A percentile compares a stretch with the other conserved stretches of the same genome.
These are phyloP conservation scores for Xanthoconium stramineum DNA, from an alignment of 768 basidiomycete genomes.

Conservation along the genomic window DNA sequence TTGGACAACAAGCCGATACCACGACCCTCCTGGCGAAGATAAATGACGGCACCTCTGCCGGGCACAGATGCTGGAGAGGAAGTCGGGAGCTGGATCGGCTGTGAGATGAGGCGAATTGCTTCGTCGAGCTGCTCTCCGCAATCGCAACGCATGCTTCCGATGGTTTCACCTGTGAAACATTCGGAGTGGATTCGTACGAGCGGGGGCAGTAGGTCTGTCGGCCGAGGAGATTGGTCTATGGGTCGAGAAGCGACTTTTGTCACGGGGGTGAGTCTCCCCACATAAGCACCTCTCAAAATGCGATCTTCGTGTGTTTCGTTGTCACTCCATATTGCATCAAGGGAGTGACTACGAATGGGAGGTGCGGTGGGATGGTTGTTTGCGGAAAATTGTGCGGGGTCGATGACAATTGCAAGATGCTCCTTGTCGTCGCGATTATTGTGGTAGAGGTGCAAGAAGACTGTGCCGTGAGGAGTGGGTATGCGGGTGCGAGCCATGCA, in stretches of 20 bases:
- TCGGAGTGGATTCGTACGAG: conserved; percentile 96
- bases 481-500: conserved; percentile 98
- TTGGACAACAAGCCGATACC: conserved; percentile 96
- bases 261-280: conserved; percentile 70
- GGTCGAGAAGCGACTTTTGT: conserved; percentile 44
- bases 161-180: conserved; percentile 97
- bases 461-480: conserved; percentile 91
- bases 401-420: conserved; percentile 93
- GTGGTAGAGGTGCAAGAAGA: conserved; percentile 93
- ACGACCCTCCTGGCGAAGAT: conserved; percentile 95
- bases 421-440: conserved; percentile 92
- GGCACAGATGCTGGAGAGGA: conserved; percentile 48
- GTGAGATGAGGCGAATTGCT: conserved; percentile 85
- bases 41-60: conserved; percentile 89
- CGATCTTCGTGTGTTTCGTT: conserved; percentile 92
- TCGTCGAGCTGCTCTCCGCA: conserved; percentile 99
- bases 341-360: conserved; percentile 75
- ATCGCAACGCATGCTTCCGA: conserved; percentile 98
- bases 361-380: conserved; percentile 35
- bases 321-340: conserved; percentile 83
- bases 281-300: conserved; percentile 89
- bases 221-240: conserved; percentile 13
- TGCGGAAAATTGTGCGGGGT: conserved; percentile 78
- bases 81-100: conserved; percentile 53
- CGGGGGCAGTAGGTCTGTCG: conserved; percentile 55